A percentile compares a stretch with the other conserved stretches of the same genome.
phyloP scores from a whole-genome alignment of 179 eudicot species.

The Camellia oleifera region DNA sequence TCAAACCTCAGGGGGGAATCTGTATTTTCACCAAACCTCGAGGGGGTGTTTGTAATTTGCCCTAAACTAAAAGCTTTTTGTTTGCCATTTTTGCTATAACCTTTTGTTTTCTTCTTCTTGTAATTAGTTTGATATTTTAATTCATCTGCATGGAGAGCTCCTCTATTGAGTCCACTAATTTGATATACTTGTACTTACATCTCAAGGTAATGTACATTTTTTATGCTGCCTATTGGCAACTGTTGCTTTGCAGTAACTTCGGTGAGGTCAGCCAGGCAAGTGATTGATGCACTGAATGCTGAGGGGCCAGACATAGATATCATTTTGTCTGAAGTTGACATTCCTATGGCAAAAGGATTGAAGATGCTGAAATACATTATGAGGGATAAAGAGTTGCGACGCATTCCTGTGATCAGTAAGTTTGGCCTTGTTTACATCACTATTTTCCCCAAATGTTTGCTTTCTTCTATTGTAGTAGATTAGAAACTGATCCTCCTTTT shows the following conservation, averaged over 20 bases:
- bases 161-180: neutral
- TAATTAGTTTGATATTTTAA: neutral
- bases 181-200: conserved; percentile 2
- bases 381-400: conserved; percentile 75
- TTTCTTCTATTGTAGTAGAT: neutral
- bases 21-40: too few species aligned
- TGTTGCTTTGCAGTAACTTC: conserved; percentile 61
- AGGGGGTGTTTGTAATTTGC: too few species aligned
- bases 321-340: conserved; percentile 91
- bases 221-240: conserved; percentile 16
- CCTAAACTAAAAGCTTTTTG: neutral
- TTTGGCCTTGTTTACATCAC: conserved; percentile 7
- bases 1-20: too few species aligned
- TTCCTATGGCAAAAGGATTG: conserved; percentile 89
- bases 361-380: conserved; percentile 88
- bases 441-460: neutral
- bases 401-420: conserved; percentile 95
- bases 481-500: conserved; percentile 7
- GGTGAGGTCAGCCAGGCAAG: conserved; percentile 92
- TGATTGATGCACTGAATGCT: conserved; percentile 91
- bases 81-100: neutral
- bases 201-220: neutral
- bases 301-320: conserved; percentile 94
- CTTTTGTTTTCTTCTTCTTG: neutral
- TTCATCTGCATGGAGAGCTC: neutral